These are phyloP conservation scores for Zarea fungicola DNA, from an alignment of 2,329 filamentous ascomycete genomes.

Conservation along the genomic window DNA sequence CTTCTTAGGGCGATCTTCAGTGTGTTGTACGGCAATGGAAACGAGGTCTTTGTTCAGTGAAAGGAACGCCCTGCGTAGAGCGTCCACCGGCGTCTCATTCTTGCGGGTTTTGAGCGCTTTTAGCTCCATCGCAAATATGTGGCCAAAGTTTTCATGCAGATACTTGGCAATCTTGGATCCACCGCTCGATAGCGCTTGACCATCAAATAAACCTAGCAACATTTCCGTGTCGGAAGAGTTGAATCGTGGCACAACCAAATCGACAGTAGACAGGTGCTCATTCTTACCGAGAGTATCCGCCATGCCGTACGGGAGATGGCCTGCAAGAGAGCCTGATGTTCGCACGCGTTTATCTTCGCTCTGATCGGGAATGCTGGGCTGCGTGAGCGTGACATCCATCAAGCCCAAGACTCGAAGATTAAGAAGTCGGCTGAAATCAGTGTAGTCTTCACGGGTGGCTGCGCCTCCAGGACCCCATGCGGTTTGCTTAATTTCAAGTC, in stretches of 20 bases:
- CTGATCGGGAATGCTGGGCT: slow-evolving; percentile 89
- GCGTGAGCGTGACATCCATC: slow-evolving; percentile 96
- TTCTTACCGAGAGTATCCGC: slow-evolving; percentile 89
- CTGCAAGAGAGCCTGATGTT: slow-evolving; percentile 92
- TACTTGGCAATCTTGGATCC: slow-evolving; percentile 97
- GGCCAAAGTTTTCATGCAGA: slow-evolving; percentile 89
- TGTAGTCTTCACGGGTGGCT: slow-evolving; percentile 61
- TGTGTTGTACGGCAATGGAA: slow-evolving; percentile 72
- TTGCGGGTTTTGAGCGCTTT: slow-evolving; percentile 62
- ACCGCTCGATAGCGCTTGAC: slow-evolving; percentile 78
- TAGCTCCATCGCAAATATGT: slow-evolving; percentile 76
- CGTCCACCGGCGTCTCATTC: slow-evolving; percentile 74
- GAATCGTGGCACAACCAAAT: slow-evolving; percentile 90
- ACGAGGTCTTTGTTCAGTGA: slow-evolving; percentile 91
- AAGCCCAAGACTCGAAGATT: slow-evolving; percentile 85
- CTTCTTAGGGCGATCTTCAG: slow-evolving; percentile 64
- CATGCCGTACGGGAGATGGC: slow-evolving; percentile 92
- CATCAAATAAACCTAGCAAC: slow-evolving; percentile 92
- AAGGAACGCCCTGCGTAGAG: slow-evolving; percentile 79
- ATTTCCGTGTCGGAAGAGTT: slow-evolving; percentile 86
- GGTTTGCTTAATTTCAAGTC: slow-evolving; percentile 79
- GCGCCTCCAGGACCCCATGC: slow-evolving; percentile 41
- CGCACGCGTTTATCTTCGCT: slow-evolving; percentile 91
- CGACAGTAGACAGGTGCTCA: slow-evolving; percentile 91
- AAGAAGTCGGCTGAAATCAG: slow-evolving; percentile 80